These are phyloP conservation scores for Iris macrosiphon DNA, from an alignment of 106 monocot genomes.

Conservation along the genomic window DNA sequence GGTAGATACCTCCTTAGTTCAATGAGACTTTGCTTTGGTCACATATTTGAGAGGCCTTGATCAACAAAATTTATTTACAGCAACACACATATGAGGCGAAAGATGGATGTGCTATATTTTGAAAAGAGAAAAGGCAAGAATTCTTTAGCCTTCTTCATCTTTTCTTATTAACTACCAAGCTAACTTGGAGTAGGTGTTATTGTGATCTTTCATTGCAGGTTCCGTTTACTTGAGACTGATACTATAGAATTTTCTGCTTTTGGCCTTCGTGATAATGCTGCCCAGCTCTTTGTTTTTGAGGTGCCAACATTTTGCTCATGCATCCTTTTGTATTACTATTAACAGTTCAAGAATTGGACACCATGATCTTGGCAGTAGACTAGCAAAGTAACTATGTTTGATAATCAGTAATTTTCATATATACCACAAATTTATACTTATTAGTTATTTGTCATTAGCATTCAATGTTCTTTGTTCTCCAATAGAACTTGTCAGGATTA, in stretches of 20 bases:
- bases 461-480: too few relatives aligned
- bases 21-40: not conserved
- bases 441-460: too few relatives aligned
- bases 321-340: too few relatives aligned
- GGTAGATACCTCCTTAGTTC: constrained; percentile 23
- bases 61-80: constrained; percentile 13
- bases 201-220: constrained; percentile 19
- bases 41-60: not conserved
- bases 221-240: constrained; percentile 40
- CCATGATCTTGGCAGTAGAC: not conserved
- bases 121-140: constrained; percentile 42
- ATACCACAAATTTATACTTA: too few relatives aligned
- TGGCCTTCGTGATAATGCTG: constrained; percentile 67
- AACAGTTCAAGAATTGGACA: too few relatives aligned
- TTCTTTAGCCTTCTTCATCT: not conserved
- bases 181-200: not conserved
- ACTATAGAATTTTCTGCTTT: constrained; percentile 46
- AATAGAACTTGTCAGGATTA: too few relatives aligned
- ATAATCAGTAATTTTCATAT: too few relatives aligned
- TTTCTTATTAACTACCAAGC: not conserved
- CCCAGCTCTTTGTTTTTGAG: constrained; percentile 67
- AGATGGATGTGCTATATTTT: constrained; percentile 77
- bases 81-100: constrained; percentile 43
- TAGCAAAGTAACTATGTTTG: too few relatives aligned
- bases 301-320: constrained; percentile 16